Percentiles rank a stretch among this genome's conserved stretches.
Conservation (phyloP, 208 protist genomes). For the Spongospora subterranea region DNA sequence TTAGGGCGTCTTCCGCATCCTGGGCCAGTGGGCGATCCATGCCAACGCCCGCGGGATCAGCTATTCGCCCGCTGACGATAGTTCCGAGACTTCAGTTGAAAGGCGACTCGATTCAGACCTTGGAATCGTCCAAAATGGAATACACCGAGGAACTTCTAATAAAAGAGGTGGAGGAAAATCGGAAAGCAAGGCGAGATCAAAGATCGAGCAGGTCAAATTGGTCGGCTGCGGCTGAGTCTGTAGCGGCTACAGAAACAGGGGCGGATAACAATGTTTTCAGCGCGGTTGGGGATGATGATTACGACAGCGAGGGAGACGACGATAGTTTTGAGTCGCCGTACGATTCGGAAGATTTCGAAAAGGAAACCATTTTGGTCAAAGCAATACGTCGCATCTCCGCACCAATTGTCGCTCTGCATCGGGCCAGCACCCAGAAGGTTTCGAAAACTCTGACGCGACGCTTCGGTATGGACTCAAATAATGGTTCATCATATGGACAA, state of each 20-base stretch:
- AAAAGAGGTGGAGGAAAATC: background rate
- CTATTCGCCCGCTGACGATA: background rate
- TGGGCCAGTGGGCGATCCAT: too few species aligned
- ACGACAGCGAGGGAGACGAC: conserved; percentile 6
- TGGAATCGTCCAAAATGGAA: background rate
- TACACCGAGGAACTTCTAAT: conserved; percentile 9
- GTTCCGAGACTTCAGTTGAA: conserved; percentile 28
- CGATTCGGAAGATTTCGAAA: background rate
- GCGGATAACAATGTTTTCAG: background rate
- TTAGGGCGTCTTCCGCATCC: background rate
- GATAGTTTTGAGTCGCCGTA: background rate
- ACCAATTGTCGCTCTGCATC: background rate
- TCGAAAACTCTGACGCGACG: background rate
- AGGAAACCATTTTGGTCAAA: background rate
- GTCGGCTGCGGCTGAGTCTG: background rate
- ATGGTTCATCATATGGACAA: background rate
- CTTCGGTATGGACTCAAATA: background rate
- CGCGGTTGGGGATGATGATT: background rate
- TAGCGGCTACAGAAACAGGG: too few species aligned
- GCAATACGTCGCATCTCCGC: background rate
- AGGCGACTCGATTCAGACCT: conserved; percentile 23
- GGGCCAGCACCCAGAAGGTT: background rate
- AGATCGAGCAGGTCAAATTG: background rate
- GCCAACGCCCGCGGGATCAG: too few species aligned
- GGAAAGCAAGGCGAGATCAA: background rate